Percentiles rank a stretch among this genome's conserved stretches.
phyloP scores from a whole-genome alignment of 1,139 yeast species.

The Suhomyces choctaworum region DNA sequence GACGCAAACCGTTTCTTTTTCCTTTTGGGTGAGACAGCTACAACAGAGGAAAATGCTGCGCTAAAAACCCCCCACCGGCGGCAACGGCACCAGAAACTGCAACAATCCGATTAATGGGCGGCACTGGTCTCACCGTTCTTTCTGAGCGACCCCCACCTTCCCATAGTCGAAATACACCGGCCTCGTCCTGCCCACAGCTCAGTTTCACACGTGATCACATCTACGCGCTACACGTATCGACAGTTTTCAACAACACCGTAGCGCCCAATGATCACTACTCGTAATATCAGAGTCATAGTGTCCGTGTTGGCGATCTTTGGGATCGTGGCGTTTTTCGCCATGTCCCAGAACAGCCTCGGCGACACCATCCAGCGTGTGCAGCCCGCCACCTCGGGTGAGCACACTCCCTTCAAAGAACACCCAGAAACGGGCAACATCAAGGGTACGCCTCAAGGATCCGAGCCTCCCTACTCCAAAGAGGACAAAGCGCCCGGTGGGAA shows the following conservation, averaged over 20 bases:
- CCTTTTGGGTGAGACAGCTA: too few relatives aligned
- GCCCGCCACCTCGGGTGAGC: conserved; percentile 28
- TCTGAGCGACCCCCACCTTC: too few relatives aligned
- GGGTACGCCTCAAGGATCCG: conserved; percentile 36
- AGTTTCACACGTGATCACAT: neutral
- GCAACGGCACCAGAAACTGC: too few relatives aligned
- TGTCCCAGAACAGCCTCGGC: conserved; percentile 33
- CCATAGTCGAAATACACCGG: too few relatives aligned
- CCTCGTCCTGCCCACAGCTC: too few relatives aligned
- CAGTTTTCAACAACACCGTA: conserved; percentile 3
- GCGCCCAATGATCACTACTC: conserved; percentile 32
- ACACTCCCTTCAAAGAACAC: conserved; percentile 16
- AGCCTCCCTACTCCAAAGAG: conserved; percentile 36
- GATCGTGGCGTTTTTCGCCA: conserved; percentile 37
- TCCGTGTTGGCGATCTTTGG: conserved; percentile 38
- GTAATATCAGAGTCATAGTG: conserved; percentile 38
- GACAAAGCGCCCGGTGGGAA: conserved; percentile 10
- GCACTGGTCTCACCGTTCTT: too few relatives aligned
- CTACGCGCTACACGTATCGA: conserved; percentile 7
- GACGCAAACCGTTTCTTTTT: too few relatives aligned
- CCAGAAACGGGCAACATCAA: conserved; percentile 32
- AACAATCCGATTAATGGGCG: too few relatives aligned
- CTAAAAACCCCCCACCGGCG: too few relatives aligned
- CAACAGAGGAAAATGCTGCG: too few relatives aligned
- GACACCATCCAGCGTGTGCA: conserved; percentile 29